Evolutionary conservation across 345 rosid genomes (phyloP).

Genomic region (Populus davidiana): DNA sequence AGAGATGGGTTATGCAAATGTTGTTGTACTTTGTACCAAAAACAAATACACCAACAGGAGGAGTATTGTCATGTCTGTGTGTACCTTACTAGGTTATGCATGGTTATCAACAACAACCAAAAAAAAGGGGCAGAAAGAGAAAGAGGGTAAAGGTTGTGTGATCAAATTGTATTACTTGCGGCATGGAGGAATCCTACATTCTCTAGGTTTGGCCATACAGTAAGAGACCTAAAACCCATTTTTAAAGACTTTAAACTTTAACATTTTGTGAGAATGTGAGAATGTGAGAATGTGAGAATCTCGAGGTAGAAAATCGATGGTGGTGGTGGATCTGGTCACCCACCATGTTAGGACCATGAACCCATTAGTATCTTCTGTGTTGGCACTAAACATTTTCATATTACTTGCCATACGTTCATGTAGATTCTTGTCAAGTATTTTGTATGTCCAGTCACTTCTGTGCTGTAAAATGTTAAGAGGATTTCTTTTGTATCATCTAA

Average conservation of each 20-base stretch:
- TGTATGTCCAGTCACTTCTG: conserved; percentile 12
- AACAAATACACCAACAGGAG: background rate
- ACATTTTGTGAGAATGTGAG: conserved; percentile 42
- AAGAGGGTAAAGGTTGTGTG: background rate
- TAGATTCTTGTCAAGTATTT: background rate
- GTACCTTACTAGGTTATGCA: background rate
- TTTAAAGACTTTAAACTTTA: background rate
- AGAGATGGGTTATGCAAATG: conserved; percentile 14
- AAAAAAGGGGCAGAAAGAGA: background rate
- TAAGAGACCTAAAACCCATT: conserved; percentile 24
- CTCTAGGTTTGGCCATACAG: conserved; percentile 40
- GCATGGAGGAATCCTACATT: conserved; percentile 41
- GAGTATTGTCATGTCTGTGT: conserved; percentile 2
- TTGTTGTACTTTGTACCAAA: background rate
- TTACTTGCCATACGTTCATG: too few relatives aligned
- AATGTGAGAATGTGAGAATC: conserved; percentile 51
- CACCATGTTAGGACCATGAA: conserved; percentile 20
- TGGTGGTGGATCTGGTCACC: conserved; percentile 36
- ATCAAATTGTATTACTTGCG: background rate
- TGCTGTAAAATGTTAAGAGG: conserved; percentile 26
- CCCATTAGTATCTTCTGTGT: conserved; percentile 14
- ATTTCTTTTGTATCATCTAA: conserved; percentile 21
- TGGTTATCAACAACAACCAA: background rate
- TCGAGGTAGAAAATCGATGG: conserved; percentile 36
- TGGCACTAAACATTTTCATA: background rate